Percentiles rank a stretch among this genome's conserved stretches.
phyloP scores from a whole-genome alignment of 2,329 filamentous ascomycete genomes.

The Penicillium sp. region DNA sequence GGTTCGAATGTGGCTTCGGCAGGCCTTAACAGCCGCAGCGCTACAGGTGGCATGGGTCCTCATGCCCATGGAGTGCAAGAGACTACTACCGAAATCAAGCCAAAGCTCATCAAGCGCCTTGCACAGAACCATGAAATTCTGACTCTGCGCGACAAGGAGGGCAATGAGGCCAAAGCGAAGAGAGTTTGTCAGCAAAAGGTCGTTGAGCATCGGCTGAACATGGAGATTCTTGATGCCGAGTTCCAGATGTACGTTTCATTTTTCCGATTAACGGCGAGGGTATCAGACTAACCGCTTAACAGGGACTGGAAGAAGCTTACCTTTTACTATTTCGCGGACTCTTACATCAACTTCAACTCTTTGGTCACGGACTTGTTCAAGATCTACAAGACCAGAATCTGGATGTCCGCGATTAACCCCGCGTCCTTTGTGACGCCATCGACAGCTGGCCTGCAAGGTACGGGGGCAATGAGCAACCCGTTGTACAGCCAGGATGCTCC shows the following conservation, averaged over 20 bases:
- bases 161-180: constrained; percentile 95
- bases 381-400: constrained; percentile 98
- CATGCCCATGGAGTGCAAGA: constrained; percentile 71
- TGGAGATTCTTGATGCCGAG: constrained; percentile 98
- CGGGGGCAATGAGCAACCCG: constrained; percentile 62
- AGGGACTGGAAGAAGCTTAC: constrained; percentile 99
- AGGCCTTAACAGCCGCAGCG: constrained; percentile 61
- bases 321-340: constrained; percentile 97
- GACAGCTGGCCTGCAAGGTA: constrained; percentile 65
- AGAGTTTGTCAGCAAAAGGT: constrained; percentile 96
- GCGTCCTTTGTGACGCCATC: constrained; percentile 80
- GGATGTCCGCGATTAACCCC: constrained; percentile 99
- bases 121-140: constrained; percentile 89
- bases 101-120: constrained; percentile 93
- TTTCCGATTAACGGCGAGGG: neutral
- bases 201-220: constrained; percentile 85
- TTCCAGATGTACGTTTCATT: constrained; percentile 79
- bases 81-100: constrained; percentile 72
- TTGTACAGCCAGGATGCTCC: constrained; percentile 47
- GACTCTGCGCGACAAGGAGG: constrained; percentile 87
- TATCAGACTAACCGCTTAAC: constrained; percentile 9
- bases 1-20: constrained; percentile 46
- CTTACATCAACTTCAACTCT: constrained; percentile 98
- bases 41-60: constrained; percentile 73
- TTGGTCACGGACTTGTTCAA: constrained; percentile 97